These are phyloP conservation scores for Haplosporangium sp. DNA, from an alignment of 371 early-diverging fungal genomes.

Conservation along the genomic window DNA sequence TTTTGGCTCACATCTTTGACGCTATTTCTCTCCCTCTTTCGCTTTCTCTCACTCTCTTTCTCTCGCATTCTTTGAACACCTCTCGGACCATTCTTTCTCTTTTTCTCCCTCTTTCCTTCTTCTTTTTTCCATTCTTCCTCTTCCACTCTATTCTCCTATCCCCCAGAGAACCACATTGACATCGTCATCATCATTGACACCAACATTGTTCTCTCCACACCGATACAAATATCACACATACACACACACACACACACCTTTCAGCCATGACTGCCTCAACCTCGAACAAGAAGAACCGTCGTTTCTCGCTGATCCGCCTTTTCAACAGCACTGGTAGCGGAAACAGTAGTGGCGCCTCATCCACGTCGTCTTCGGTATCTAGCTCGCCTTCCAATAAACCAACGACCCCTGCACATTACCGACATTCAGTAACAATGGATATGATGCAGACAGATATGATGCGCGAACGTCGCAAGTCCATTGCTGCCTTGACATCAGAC, in stretches of 20 bases:
- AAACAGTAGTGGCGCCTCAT: background rate
- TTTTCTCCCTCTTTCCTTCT: background rate
- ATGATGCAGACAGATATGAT: constrained; percentile 31
- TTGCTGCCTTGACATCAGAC: constrained; percentile 34
- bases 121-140: constrained; percentile 3
- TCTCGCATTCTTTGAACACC: constrained; percentile 1
- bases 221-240: no score
- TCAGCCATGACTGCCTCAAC: constrained; percentile 10
- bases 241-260: background rate
- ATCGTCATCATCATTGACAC: no score
- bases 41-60: background rate
- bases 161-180: background rate
- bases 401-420: constrained; percentile 14
- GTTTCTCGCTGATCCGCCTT: constrained; percentile 50
- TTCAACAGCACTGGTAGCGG: constrained; percentile 21
- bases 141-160: background rate
- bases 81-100: constrained; percentile 10
- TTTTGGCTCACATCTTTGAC: constrained; percentile 1
- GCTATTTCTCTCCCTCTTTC: constrained; percentile 3
- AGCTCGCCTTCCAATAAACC: background rate
- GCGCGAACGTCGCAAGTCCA: constrained; percentile 51
- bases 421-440: constrained; percentile 23
- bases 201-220: no score
- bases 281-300: constrained; percentile 35
- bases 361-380: constrained; percentile 1